phyloP scores from a whole-genome alignment of 495 filamentous ascomycete species.

The Penicillium riverlandense region DNA sequence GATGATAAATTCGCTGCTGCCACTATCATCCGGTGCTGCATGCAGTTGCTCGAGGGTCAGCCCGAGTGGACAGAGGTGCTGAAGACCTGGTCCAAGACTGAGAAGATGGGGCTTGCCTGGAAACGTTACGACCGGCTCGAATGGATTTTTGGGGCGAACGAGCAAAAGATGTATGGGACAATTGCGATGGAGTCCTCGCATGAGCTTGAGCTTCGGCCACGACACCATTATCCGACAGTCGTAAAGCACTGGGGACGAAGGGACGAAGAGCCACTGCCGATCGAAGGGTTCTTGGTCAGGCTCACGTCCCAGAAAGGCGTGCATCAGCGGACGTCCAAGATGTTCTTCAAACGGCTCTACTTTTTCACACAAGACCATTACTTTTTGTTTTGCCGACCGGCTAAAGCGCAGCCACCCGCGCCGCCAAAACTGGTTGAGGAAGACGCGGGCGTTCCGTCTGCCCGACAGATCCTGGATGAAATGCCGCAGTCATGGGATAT shows the following conservation, averaged over 20 bases:
- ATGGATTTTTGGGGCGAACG: slow-evolving; percentile 64
- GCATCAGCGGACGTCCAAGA: slow-evolving; percentile 52
- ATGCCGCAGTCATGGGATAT: slow-evolving; percentile 58
- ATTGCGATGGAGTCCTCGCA: slow-evolving; percentile 68
- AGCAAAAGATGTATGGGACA: slow-evolving; percentile 68
- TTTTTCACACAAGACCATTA: slow-evolving; percentile 65
- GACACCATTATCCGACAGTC: slow-evolving; percentile 60
- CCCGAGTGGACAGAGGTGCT: slow-evolving; percentile 59
- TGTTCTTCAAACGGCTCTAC: slow-evolving; percentile 66
- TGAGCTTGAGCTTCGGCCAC: slow-evolving; percentile 66
- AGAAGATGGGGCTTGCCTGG: slow-evolving; percentile 68
- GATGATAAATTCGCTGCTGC: slow-evolving; percentile 48
- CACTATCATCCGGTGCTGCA: slow-evolving; percentile 49
- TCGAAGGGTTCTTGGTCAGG: slow-evolving; percentile 68
- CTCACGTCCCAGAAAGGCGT: slow-evolving; percentile 59
- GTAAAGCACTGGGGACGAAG: slow-evolving; percentile 29
- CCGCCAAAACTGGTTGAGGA: slow-evolving; percentile 48
- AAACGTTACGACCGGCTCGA: slow-evolving; percentile 70
- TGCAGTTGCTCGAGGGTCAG: slow-evolving; percentile 51
- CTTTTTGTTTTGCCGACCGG: slow-evolving; percentile 58
- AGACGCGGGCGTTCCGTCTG: slow-evolving; percentile 44
- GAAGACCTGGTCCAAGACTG: slow-evolving; percentile 49
- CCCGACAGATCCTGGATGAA: slow-evolving; percentile 48
- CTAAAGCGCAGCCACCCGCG: slow-evolving; percentile 56
- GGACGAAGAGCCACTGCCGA: slow-evolving; percentile 53